Base-by-base conservation (phyloP, 495 filamentous ascomycete species). In the Entonaema liquescens region DNA sequence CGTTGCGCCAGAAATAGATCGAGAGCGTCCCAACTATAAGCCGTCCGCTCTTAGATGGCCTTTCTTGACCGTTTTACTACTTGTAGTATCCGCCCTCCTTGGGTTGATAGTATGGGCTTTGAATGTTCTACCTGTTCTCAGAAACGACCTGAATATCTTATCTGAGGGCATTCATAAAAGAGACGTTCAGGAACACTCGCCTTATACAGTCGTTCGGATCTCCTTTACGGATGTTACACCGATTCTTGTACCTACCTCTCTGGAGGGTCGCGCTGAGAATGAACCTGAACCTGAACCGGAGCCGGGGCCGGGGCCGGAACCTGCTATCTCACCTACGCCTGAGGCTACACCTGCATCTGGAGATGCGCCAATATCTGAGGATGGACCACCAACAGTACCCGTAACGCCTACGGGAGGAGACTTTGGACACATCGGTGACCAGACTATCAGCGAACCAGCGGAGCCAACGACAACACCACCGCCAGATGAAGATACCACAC, bases 21-120 rank as follows among this genome's bases (percentile, higher is more conserved):
- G 57, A 29, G 52, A 67, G 31, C 62, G 40, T 13, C 75, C 75
- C 29, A 75, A 80, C 62, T 81, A 81, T 62, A 75, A 72, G 54
- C 79, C 79, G 8, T 42, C 66, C n/a, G 69, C 78, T 8, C 53
- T 81, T 61, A 71, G 75, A 72, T 79, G 79, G 77, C 66, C 71
- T 21, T 81, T 80, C 69, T 63, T 81, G n/a, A 40, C 52, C 0
- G 38, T 9, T 33, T 50, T 78, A 40, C 49, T 73, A 21, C 25
- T 68, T 6, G 56, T 68, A 35, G 47, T 80, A 57, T 26, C 74
- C 23, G 68, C 58, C 0, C 36, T 76, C 8, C 36, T 80, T 6
- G 73, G 65, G 2, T 15, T 72, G 5, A 47, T 79, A 47, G 75
- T 38, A 3, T 72, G 65, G 33, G 77, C 75, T 17, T 72, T 76